Percentiles rank a stretch among this genome's conserved stretches.
phyloP scores from a whole-genome alignment of 331 rosid genomes.

The Pyrus hybrid region DNA sequence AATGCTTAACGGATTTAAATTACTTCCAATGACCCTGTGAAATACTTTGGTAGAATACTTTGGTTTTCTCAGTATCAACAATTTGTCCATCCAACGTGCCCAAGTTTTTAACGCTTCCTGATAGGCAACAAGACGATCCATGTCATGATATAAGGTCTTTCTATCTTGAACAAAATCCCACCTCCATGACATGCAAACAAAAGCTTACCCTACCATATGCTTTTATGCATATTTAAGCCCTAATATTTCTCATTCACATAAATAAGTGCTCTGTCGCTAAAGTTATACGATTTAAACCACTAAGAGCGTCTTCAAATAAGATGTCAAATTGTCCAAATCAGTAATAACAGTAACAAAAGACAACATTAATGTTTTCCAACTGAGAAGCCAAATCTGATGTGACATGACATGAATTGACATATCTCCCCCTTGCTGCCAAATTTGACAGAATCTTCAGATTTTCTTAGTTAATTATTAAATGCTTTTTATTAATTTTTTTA shows the following conservation, averaged over 20 bases:
- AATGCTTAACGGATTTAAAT: neutral
- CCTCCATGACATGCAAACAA: neutral
- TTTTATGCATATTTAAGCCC: neutral
- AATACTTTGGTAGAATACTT: neutral
- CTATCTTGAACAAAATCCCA: constrained; percentile 2
- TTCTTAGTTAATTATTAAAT: no score
- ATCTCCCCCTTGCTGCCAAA: no score
- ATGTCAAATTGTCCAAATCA: no score
- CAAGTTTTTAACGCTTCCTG: neutral
- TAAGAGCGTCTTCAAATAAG: no score
- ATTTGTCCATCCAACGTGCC: constrained; percentile 9
- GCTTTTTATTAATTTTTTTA: no score
- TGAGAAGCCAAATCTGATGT: no score
- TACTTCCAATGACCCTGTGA: constrained; percentile 2
- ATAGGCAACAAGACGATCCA: neutral
- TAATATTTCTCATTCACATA: neutral
- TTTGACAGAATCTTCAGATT: no score
- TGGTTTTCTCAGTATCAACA: constrained; percentile 1
- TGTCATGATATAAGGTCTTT: neutral
- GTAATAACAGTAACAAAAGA: no score
- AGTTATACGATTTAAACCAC: neutral
- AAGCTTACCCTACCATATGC: neutral
- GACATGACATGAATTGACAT: no score
- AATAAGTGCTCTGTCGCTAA: neutral
- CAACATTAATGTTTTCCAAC: no score